phyloP scores from a whole-genome alignment of 2,329 filamentous ascomycete genomes.

The Fusarium sp. region DNA sequence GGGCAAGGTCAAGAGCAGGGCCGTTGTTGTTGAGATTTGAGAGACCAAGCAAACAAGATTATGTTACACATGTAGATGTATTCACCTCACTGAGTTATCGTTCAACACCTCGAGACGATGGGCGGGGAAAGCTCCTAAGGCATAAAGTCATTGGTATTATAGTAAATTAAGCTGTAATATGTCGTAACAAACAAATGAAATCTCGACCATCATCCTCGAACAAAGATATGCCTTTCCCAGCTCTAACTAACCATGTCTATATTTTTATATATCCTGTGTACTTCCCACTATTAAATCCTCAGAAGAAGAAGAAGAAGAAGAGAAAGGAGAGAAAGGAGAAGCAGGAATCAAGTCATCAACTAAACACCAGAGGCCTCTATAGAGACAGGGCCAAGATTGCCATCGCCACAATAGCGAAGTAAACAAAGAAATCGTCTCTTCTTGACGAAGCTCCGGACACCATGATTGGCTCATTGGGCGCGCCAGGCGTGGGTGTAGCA shows the following conservation, averaged over 20 bases:
- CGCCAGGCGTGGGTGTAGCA: conserved; percentile 32
- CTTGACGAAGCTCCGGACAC: conserved; percentile 25
- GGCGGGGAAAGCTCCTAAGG: neutral
- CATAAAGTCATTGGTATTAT: conserved; percentile 20
- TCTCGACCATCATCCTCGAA: conserved; percentile 1
- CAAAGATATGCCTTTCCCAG: conserved; percentile 22
- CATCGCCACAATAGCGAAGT: conserved; percentile 27
- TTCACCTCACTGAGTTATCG: neutral
- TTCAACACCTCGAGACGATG: neutral
- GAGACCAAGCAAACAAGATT: neutral
- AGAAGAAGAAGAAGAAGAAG: neutral
- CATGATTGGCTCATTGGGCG: conserved; percentile 10
- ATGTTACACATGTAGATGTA: neutral
- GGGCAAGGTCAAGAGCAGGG: conserved; percentile 60
- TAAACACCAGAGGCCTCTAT: conserved; percentile 2
- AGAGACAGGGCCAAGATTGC: conserved; percentile 27
- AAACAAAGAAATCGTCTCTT: conserved; percentile 21
- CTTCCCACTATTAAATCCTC: conserved; percentile 9
- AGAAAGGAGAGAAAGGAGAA: too few species aligned
- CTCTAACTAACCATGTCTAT: conserved; percentile 1
- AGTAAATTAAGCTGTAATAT: conserved; percentile 9
- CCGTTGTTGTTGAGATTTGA: conserved; percentile 55
- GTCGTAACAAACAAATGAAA: conserved; percentile 36
- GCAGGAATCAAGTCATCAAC: too few species aligned
- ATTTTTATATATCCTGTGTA: conserved; percentile 8